phyloP scores from a whole-genome alignment of 2,329 filamentous ascomycete species.

The Aspergillus sp. region DNA sequence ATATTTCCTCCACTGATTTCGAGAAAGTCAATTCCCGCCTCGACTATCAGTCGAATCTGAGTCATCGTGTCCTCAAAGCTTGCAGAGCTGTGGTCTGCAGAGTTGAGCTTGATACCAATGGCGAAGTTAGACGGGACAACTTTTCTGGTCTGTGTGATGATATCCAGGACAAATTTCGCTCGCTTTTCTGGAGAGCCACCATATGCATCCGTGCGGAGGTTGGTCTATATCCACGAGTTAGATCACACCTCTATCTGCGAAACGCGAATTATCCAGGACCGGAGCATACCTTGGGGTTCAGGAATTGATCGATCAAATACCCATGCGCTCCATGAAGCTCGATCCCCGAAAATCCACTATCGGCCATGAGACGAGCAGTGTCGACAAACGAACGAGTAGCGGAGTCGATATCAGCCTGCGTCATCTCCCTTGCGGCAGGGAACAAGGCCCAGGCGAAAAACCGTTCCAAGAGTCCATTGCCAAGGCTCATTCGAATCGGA shows the following conservation, averaged over 20 bases:
- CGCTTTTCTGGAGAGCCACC: slow-evolving; percentile 45
- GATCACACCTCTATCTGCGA: too few species aligned
- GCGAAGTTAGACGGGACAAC: slow-evolving; percentile 40
- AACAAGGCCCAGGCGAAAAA: slow-evolving; percentile 23
- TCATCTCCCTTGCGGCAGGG: slow-evolving; percentile 56
- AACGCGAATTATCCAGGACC: too few species aligned
- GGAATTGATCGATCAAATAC: slow-evolving; percentile 42
- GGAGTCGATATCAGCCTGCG: slow-evolving; percentile 47
- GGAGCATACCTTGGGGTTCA: slow-evolving; percentile 29
- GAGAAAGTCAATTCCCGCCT: slow-evolving; percentile 56
- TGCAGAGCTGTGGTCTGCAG: slow-evolving; percentile 39
- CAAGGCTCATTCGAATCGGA: slow-evolving; percentile 36
- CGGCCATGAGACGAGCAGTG: slow-evolving; percentile 46
- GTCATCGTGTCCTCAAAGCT: slow-evolving; percentile 50
- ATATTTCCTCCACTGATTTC: slow-evolving; percentile 63
- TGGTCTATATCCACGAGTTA: slow-evolving; percentile 27
- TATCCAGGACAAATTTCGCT: slow-evolving; percentile 41
- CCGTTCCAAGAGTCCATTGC: slow-evolving; percentile 32
- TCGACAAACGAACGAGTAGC: slow-evolving; percentile 51
- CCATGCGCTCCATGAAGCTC: slow-evolving; percentile 52
- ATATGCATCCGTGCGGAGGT: slow-evolving; percentile 45
- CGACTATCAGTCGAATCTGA: slow-evolving; percentile 48
- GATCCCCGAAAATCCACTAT: slow-evolving; percentile 50
- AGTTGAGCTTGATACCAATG: slow-evolving; percentile 49
- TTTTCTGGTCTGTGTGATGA: slow-evolving; percentile 39